These are phyloP conservation scores for Aspergillus carbonarius DNA, from an alignment of 2,329 filamentous ascomycete species.

Conservation along the genomic window DNA sequence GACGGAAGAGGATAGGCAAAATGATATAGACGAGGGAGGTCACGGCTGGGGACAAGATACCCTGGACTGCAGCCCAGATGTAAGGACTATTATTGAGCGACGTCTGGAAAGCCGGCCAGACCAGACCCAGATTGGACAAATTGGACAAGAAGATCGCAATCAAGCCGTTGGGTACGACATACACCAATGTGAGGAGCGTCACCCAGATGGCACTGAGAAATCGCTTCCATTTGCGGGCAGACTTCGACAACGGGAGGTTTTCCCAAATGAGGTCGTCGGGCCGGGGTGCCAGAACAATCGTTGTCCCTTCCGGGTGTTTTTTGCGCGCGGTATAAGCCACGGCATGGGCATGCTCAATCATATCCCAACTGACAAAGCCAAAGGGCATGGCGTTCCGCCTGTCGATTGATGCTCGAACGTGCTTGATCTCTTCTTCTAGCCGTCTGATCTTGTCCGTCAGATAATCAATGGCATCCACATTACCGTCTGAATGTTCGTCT, in stretches of 20 bases:
- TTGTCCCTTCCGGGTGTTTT: constrained; percentile 77
- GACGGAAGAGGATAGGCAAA: constrained; percentile 87
- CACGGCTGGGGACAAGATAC: constrained; percentile 83
- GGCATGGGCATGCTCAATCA: constrained; percentile 81
- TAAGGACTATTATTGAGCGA: constrained; percentile 62
- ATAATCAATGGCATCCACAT: constrained; percentile 93
- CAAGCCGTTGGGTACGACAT: constrained; percentile 88
- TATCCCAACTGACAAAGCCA: constrained; percentile 91
- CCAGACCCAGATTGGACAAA: constrained; percentile 71
- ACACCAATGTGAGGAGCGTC: constrained; percentile 72
- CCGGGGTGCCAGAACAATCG: constrained; percentile 74
- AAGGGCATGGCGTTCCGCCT: constrained; percentile 85
- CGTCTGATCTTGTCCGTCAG: constrained; percentile 79
- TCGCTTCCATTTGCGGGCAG: constrained; percentile 68
- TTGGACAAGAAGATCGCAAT: constrained; percentile 94
- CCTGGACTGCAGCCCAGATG: constrained; percentile 85
- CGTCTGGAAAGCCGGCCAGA: constrained; percentile 74
- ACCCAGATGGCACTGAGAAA: constrained; percentile 86
- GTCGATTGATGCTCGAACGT: constrained; percentile 78
- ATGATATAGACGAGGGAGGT: constrained; percentile 85
- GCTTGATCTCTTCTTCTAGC: constrained; percentile 79
- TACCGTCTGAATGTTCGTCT: constrained; percentile 64
- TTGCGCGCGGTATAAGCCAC: constrained; percentile 80
- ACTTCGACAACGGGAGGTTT: constrained; percentile 73
- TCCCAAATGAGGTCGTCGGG: constrained; percentile 96